phyloP scores from a whole-genome alignment of 352 stramenopile genomes.

The Pythium apleroticum region DNA sequence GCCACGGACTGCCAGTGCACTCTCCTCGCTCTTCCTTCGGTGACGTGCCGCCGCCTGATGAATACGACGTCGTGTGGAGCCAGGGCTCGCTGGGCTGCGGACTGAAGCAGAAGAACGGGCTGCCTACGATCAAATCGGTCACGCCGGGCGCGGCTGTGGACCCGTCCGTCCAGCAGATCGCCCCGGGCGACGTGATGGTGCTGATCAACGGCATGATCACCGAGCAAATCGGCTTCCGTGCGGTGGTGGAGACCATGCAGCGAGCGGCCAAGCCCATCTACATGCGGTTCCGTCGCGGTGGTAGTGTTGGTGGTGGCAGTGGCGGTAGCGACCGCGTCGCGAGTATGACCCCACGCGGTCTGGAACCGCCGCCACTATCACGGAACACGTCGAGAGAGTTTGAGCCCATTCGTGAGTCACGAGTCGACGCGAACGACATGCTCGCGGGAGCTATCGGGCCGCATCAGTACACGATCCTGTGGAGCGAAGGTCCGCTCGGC shows the following conservation, averaged over 20 bases:
- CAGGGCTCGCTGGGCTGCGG: slow-evolving; percentile 71
- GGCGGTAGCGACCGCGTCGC: not conserved
- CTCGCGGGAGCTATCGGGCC: slow-evolving; percentile 20
- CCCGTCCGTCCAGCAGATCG: slow-evolving; percentile 66
- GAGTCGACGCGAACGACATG: slow-evolving; percentile 3
- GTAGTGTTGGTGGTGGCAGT: not conserved
- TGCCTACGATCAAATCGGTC: slow-evolving; percentile 69
- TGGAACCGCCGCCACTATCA: not conserved
- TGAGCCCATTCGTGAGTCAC: slow-evolving; percentile 20
- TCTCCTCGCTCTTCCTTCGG: slow-evolving; percentile 2
- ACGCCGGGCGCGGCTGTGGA: slow-evolving; percentile 52
- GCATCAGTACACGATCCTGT: slow-evolving; percentile 74
- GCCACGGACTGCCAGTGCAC: not conserved
- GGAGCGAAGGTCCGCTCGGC: slow-evolving; percentile 70
- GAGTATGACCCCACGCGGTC: not conserved
- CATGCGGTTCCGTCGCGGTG: slow-evolving; percentile 56
- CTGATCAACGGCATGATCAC: slow-evolving; percentile 75
- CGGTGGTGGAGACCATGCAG: slow-evolving; percentile 73
- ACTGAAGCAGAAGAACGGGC: slow-evolving; percentile 66
- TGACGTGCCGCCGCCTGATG: slow-evolving; percentile 17
- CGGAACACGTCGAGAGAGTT: not conserved
- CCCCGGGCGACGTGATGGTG: slow-evolving; percentile 62
- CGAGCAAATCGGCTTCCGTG: slow-evolving; percentile 78
- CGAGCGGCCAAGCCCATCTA: slow-evolving; percentile 74
- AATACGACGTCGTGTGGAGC: slow-evolving; percentile 81